A percentile compares a stretch with the other conserved stretches of the same genome.
phyloP scores from a whole-genome alignment of 768 basidiomycete genomes.

The Termitomyces sp. region DNA sequence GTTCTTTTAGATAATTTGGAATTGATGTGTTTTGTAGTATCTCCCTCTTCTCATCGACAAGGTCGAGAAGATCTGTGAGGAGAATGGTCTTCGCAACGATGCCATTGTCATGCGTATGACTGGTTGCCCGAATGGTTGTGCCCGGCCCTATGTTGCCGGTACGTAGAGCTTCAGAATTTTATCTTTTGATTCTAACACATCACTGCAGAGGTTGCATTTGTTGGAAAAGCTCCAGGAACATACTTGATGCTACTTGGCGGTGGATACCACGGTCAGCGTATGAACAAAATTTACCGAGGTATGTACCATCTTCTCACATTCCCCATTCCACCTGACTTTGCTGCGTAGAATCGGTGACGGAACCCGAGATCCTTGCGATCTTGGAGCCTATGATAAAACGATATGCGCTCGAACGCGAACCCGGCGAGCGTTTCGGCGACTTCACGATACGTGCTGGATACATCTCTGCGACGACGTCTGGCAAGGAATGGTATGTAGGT shows the following conservation, averaged over 20 bases:
- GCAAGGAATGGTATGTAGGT: slow-evolving; percentile 83
- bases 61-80: slow-evolving; percentile 92
- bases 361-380: slow-evolving; percentile 88
- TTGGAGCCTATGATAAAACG: slow-evolving; percentile 91
- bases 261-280: slow-evolving; percentile 88
- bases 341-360: slow-evolving; percentile 71
- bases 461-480: slow-evolving; percentile 80
- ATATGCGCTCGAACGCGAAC: slow-evolving; percentile 82
- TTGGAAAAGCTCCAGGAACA: slow-evolving; percentile 91
- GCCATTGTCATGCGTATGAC: slow-evolving; percentile 99
- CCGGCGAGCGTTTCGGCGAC: slow-evolving; percentile 94
- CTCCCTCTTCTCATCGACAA: slow-evolving; percentile 90
- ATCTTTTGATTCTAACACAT: background rate
- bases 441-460: slow-evolving; percentile 92
- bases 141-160: slow-evolving; percentile 90
- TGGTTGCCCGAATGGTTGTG: slow-evolving; percentile 93
- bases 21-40: slow-evolving; percentile 47
- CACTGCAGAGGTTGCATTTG: slow-evolving; percentile 82
- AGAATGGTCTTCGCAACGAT: slow-evolving; percentile 89
- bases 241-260: slow-evolving; percentile 97
- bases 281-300: slow-evolving; percentile 96
- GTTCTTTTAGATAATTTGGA: background rate
- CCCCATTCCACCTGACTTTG: background rate
- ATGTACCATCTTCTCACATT: slow-evolving; percentile 9
- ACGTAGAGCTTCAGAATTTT: slow-evolving; percentile 1